Conservation (phyloP, 1,139 yeast genomes). For the Taphrina populina region DNA sequence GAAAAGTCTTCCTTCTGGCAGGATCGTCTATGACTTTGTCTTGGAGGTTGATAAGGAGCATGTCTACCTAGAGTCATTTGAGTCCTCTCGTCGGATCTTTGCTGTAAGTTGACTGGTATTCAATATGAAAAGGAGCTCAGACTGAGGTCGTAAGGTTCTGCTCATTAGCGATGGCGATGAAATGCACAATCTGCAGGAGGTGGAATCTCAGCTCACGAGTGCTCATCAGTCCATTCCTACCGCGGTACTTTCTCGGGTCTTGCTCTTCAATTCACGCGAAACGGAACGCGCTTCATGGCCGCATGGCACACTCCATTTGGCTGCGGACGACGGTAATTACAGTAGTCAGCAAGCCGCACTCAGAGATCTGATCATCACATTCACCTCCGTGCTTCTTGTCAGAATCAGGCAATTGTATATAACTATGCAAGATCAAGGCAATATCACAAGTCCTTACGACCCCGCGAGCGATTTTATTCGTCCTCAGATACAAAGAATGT, state of each 20-base stretch:
- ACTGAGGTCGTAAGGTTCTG: conserved; percentile 44
- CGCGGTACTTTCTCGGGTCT: conserved; percentile 61
- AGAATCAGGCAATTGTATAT: conserved; percentile 58
- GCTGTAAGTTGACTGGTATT: conserved; percentile 41
- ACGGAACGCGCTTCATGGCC: conserved; percentile 41
- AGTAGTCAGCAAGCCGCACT: conserved; percentile 43
- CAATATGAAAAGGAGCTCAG: neutral
- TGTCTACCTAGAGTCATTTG: conserved; percentile 76
- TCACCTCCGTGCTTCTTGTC: conserved; percentile 54
- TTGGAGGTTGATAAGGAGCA: conserved; percentile 57
- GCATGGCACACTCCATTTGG: conserved; percentile 43
- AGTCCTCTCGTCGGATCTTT: conserved; percentile 77
- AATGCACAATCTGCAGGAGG: conserved; percentile 43
- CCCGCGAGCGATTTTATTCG: conserved; percentile 38
- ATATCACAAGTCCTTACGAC: conserved; percentile 39
- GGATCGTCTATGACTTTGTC: conserved; percentile 59
- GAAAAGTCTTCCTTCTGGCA: conserved; percentile 77
- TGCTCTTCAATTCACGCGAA: conserved; percentile 60
- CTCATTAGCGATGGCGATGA: conserved; percentile 58
- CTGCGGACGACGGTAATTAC: conserved; percentile 41
- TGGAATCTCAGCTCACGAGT: conserved; percentile 44
- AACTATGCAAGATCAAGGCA: conserved; percentile 37
- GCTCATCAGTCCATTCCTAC: conserved; percentile 55
- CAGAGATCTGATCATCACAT: conserved; percentile 39
- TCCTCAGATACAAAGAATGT: conserved; percentile 18